These are phyloP conservation scores for Dothideomycetes sp. DNA, from an alignment of 2,329 filamentous ascomycete genomes.

Conservation along the genomic window DNA sequence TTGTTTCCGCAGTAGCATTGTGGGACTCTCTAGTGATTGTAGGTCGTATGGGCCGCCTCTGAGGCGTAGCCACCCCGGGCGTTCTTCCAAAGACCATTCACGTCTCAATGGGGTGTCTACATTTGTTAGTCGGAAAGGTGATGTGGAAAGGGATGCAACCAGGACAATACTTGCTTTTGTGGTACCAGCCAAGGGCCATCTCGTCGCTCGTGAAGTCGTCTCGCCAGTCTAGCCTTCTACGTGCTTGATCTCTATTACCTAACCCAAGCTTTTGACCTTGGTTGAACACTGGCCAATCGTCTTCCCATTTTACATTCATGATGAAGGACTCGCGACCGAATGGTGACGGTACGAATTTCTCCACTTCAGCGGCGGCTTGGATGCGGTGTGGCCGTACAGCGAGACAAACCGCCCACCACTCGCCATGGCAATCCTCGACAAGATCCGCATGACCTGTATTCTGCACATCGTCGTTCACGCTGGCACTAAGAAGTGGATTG, in stretches of 20 bases:
- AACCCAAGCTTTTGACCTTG: constrained; percentile 31
- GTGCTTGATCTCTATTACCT: constrained; percentile 22
- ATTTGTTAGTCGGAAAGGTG: neutral
- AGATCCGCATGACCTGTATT: constrained; percentile 41
- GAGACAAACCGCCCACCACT: constrained; percentile 39
- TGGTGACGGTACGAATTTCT: constrained; percentile 28
- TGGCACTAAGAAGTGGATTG: constrained; percentile 45
- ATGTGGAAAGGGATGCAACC: too few species aligned
- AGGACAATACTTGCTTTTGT: constrained; percentile 20
- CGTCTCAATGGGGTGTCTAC: constrained; percentile 37
- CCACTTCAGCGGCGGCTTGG: constrained; percentile 10
- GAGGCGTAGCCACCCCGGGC: constrained; percentile 34
- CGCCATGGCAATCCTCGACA: constrained; percentile 32
- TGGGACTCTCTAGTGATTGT: constrained; percentile 38
- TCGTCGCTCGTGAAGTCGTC: constrained; percentile 25
- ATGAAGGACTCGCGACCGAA: constrained; percentile 41
- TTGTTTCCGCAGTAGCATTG: constrained; percentile 46
- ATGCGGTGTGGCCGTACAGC: constrained; percentile 29
- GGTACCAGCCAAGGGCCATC: constrained; percentile 29
- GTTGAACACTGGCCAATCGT: constrained; percentile 44
- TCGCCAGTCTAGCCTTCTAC: constrained; percentile 18
- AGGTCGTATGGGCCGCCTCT: constrained; percentile 43
- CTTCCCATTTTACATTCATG: constrained; percentile 37
- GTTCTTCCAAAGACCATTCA: constrained; percentile 36
- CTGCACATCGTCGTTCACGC: constrained; percentile 37